Conservation (phyloP, 2,329 filamentous ascomycete species). For the Gliomastix tumulicola region DNA sequence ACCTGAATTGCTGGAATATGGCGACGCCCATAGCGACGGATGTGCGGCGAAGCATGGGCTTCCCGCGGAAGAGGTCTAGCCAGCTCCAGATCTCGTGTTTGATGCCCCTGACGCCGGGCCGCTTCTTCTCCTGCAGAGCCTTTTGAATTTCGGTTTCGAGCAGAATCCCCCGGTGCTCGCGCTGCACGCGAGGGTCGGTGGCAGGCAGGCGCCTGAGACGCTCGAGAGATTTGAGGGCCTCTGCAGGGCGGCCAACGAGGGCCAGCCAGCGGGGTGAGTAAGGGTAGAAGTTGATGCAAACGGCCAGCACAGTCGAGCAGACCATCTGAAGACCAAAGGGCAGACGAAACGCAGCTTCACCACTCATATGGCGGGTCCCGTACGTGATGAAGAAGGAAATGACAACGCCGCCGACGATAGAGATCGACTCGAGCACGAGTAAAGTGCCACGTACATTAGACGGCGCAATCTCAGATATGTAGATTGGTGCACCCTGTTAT, state of each 20-base stretch:
- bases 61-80: slow-evolving; percentile 41
- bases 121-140: no score
- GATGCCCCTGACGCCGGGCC: no score
- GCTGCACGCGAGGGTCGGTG: slow-evolving; percentile 31
- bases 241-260: slow-evolving; percentile 20
- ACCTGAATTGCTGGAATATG: slow-evolving; percentile 33
- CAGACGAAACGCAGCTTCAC: slow-evolving; percentile 34
- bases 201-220: slow-evolving; percentile 31
- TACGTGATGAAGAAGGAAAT: slow-evolving; percentile 49
- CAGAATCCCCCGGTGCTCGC: slow-evolving; percentile 39
- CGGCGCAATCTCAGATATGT: slow-evolving; percentile 24
- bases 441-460: slow-evolving; percentile 28
- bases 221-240: slow-evolving; percentile 25
- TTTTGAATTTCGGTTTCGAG: slow-evolving; percentile 8
- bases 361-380: slow-evolving; percentile 33
- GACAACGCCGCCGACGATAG: slow-evolving; percentile 42
- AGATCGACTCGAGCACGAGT: slow-evolving; percentile 42
- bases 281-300: slow-evolving; percentile 31
- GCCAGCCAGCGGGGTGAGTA: slow-evolving; percentile 1
- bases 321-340: slow-evolving; percentile 36
- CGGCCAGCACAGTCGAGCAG: slow-evolving; percentile 11
- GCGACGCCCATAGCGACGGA: slow-evolving; percentile 28
- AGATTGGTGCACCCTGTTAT: slow-evolving; percentile 13
- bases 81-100: slow-evolving; percentile 35
- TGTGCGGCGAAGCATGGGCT: slow-evolving; percentile 34